Percentiles rank a stretch among this genome's conserved stretches.
Conservation (phyloP, 257 asterid genomes). For the Hygrophila difformis region DNA sequence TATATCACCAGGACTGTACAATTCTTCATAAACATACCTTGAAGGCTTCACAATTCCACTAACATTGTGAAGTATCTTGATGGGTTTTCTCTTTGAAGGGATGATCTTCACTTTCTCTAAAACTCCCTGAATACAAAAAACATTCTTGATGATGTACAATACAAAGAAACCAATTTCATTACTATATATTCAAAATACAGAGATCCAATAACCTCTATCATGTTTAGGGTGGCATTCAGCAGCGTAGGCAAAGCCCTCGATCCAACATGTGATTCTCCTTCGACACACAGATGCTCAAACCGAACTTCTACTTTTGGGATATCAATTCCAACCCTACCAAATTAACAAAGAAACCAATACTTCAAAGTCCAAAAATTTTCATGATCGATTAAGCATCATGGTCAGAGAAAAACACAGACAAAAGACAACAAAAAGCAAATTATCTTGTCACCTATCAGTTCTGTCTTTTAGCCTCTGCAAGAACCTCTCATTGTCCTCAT, state of each 20-base stretch:
- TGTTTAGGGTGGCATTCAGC: constrained; percentile 29
- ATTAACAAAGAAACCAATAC: no score
- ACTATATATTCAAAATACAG: no score
- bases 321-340: constrained; percentile 34
- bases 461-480: constrained; percentile 38
- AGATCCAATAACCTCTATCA: background rate
- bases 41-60: no score
- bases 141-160: no score
- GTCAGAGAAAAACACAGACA: no score
- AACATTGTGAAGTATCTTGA: constrained; percentile 20
- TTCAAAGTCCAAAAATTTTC: background rate
- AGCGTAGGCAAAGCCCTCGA: constrained; percentile 47
- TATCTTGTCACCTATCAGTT: constrained; percentile 26
- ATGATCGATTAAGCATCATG: background rate
- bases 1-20: no score
- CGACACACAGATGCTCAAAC: constrained; percentile 34
- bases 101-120: constrained; percentile 29
- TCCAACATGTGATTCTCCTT: constrained; percentile 43
- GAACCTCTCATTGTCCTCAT: constrained; percentile 39
- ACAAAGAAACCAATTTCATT: no score
- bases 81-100: constrained; percentile 35
- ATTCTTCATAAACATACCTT: no score
- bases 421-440: background rate
- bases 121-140: constrained; percentile 25
- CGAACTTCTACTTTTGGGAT: constrained; percentile 35